These are phyloP conservation scores for Aspergillus panamensis DNA, from an alignment of 495 filamentous ascomycete species.

Conservation along the genomic window DNA sequence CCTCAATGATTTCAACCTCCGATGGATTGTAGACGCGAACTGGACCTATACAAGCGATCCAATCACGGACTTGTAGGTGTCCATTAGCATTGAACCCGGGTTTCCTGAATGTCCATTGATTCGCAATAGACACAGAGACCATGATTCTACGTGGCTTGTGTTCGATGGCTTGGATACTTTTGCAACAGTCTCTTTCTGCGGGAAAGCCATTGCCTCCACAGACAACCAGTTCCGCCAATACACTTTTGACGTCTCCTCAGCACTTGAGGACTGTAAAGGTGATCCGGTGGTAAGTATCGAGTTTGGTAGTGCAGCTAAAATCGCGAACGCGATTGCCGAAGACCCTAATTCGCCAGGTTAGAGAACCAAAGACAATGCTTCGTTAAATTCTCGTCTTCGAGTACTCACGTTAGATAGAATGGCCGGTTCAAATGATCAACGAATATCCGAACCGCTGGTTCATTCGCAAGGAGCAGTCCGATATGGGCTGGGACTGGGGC, in stretches of 20 bases:
- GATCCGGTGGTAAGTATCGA: constrained; percentile 45
- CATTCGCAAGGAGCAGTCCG: constrained; percentile 66
- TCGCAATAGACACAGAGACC: constrained; percentile 18
- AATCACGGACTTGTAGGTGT: constrained; percentile 46
- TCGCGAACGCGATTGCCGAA: constrained; percentile 51
- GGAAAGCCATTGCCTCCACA: constrained; percentile 55
- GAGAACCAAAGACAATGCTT: not conserved
- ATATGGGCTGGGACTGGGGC: constrained; percentile 73
- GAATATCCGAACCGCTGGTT: constrained; percentile 57
- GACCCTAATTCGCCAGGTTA: constrained; percentile 51
- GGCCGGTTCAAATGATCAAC: constrained; percentile 46
- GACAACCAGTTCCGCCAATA: constrained; percentile 73
- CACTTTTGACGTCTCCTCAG: constrained; percentile 59
- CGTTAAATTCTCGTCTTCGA: not conserved
- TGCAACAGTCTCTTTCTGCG: constrained; percentile 58
- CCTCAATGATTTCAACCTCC: constrained; percentile 59
- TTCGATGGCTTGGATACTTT: constrained; percentile 70
- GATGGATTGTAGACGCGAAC: constrained; percentile 57
- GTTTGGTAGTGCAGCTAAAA: constrained; percentile 55
- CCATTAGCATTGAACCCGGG: not conserved
- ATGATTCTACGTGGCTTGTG: constrained; percentile 49
- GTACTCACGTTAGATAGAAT: constrained; percentile 27
- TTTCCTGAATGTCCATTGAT: not conserved
- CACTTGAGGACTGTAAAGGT: constrained; percentile 43
- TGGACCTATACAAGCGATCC: constrained; percentile 62